Percentiles rank a stretch among this genome's conserved stretches.
Evolutionary conservation across 768 basidiomycete species (phyloP).

Genomic region (Rhizopogon vinicolor): DNA sequence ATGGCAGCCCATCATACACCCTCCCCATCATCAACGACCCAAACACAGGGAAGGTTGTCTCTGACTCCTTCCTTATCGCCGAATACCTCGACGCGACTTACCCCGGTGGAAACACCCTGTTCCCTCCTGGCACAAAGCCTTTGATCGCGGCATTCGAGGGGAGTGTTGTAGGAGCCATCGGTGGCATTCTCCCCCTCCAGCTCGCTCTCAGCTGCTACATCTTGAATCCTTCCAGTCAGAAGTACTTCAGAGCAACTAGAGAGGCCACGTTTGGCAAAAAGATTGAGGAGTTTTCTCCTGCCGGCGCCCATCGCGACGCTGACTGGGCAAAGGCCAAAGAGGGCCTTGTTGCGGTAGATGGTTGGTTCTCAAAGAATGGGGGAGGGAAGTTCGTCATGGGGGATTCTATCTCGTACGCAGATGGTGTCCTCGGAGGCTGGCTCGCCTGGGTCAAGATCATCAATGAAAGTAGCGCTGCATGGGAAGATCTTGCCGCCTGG

Average conservation of each 20-base stretch:
- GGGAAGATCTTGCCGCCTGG: conserved; percentile 31
- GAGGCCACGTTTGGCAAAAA: conserved; percentile 26
- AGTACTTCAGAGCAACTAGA: conserved; percentile 30
- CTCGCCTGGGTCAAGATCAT: conserved; percentile 31
- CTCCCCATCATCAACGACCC: conserved; percentile 39
- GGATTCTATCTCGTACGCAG: conserved; percentile 28
- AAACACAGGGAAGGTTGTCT: conserved; percentile 25
- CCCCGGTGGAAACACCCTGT: conserved; percentile 31
- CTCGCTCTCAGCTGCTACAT: conserved; percentile 6
- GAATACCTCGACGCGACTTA: conserved; percentile 42
- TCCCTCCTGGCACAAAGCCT: conserved; percentile 36
- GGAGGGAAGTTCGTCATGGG: conserved; percentile 31
- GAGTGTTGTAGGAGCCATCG: conserved; percentile 8
- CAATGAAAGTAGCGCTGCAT: conserved; percentile 22
- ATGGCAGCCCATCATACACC: conserved; percentile 33
- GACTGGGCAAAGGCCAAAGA: conserved; percentile 24
- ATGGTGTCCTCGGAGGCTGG: conserved; percentile 28
- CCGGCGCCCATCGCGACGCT: conserved; percentile 18
- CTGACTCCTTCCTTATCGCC: conserved; percentile 41
- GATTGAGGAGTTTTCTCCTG: conserved; percentile 32
- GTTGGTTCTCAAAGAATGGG: conserved; percentile 27
- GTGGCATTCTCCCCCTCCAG: conserved; percentile 10
- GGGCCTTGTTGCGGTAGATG: conserved; percentile 19
- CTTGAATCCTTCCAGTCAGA: conserved; percentile 24
- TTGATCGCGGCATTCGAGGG: conserved; percentile 36